These are phyloP conservation scores for Lentinula lateritia DNA, from an alignment of 768 basidiomycete genomes.

Conservation along the genomic window DNA sequence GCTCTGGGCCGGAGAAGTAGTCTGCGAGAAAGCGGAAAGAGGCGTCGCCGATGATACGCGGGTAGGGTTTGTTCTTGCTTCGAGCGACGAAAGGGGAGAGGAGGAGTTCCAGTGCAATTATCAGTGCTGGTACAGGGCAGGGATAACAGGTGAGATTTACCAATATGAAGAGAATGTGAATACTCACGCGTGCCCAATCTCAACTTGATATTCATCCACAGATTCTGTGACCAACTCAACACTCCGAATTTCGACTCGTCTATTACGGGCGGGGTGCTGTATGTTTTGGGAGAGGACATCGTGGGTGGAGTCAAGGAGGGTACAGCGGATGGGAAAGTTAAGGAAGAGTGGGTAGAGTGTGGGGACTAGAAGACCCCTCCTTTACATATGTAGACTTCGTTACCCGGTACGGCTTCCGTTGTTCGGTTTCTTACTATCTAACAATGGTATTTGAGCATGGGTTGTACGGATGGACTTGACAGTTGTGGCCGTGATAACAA, in stretches of 20 bases:
- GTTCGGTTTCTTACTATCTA: no score
- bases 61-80: not conserved
- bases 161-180: not conserved
- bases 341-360: no score
- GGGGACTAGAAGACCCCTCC: no score
- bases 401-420: no score
- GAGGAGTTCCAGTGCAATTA: not conserved
- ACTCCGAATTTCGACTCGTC: not conserved
- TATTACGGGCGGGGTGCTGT: not conserved
- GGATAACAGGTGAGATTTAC: not conserved
- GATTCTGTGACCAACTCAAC: not conserved
- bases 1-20: not conserved
- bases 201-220: not conserved
- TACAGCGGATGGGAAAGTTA: no score
- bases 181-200: not conserved
- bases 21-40: not conserved
- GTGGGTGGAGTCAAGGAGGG: no score
- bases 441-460: no score
- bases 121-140: not conserved
- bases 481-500: no score
- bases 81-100: not conserved
- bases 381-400: no score
- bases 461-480: no score
- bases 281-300: conserved; percentile 6
- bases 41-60: not conserved